Evolutionary conservation across 2,329 filamentous ascomycete genomes (phyloP).

Genomic region (Exserohilum rostratum): DNA sequence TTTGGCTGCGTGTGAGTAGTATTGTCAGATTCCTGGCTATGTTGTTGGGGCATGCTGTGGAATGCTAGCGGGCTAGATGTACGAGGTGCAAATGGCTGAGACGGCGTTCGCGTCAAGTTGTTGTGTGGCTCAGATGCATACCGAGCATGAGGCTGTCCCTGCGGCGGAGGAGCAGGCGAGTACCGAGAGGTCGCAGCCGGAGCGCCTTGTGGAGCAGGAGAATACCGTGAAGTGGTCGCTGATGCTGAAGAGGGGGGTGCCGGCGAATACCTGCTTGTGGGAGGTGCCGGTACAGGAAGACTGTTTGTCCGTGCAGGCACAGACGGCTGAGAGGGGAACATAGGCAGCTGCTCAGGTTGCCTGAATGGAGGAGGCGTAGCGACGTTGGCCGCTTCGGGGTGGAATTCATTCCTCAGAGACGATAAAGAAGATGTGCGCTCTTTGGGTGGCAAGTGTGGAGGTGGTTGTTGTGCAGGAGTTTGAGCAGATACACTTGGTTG

Average conservation of each 20-base stretch:
- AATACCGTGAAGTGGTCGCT: constrained; percentile 41
- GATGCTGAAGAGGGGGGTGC: constrained; percentile 43
- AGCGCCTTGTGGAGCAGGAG: constrained; percentile 42
- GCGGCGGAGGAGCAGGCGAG: constrained; percentile 47
- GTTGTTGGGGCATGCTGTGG: constrained; percentile 48
- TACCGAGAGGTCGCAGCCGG: constrained; percentile 49
- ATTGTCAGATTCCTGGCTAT: constrained; percentile 21
- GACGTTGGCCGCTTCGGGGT: constrained; percentile 33
- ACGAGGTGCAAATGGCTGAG: constrained; percentile 64
- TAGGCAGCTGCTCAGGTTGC: constrained; percentile 51
- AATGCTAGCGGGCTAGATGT: constrained; percentile 69
- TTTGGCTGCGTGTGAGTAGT: constrained; percentile 14
- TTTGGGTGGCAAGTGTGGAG: constrained; percentile 34
- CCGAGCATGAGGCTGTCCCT: constrained; percentile 43
- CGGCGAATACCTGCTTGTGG: constrained; percentile 37
- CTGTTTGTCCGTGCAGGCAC: constrained; percentile 40
- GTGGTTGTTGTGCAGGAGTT: constrained; percentile 28
- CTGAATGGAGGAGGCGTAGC: constrained; percentile 39
- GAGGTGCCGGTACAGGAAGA: constrained; percentile 37
- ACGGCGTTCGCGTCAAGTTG: constrained; percentile 44
- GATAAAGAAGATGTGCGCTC: constrained; percentile 46
- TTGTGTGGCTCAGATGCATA: constrained; percentile 47
- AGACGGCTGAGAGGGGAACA: constrained; percentile 44
- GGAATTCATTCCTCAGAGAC: constrained; percentile 43
- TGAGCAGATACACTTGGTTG: constrained; percentile 38